Base-by-base conservation (phyloP, 257 asterid species). In the Salvia rosmarinus region DNA sequence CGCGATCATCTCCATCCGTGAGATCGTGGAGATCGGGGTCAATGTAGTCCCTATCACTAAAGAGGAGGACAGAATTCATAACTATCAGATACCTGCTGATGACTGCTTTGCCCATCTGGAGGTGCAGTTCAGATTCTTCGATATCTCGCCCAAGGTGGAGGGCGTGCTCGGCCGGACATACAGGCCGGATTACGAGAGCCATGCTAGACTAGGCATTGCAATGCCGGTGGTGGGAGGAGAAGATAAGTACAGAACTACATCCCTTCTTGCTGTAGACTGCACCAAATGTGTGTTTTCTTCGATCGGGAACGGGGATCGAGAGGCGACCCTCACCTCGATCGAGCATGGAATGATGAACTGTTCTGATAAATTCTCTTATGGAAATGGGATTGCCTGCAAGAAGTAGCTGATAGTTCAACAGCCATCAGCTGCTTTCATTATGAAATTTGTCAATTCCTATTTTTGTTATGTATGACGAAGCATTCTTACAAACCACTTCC, bases 221-320 rank as follows among this genome's bases (percentile, higher is more conserved):
- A 85, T 87, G 87, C 71, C 90, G 5, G 82, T 83, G 13, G 86
- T 87, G 56, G 96, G 96, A 52, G 90, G 94, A 6, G 93, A 83
- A 58, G 85, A 82, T 40, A 74, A 74, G 79, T 89, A 85, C 78
- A 69, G 77, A 71, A 82, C 88, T 2, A 10, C 83, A 2, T 75
- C 87, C 11, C 90, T 85, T 59, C 60, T 81, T 30, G 82, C 81
- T 2, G 35, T 82, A 6, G 83, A 84, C 20, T 82, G 88, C 49
- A 56, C 14, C 6, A 25, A 34, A 0, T 88, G 95, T 67, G 50
- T 71, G 57, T 81, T 81, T 34, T 63, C 64, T 44, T 10, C 67
- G 1, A 7, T n/a, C 42, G 34, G 32, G 34, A 50, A 61, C 6
- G 76, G 69, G 32, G 62, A 47, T 47, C 4, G 34, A 60, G 1